phyloP scores from a whole-genome alignment of 1,284 basidiomycete genomes.

The Schizophyllum amplum region DNA sequence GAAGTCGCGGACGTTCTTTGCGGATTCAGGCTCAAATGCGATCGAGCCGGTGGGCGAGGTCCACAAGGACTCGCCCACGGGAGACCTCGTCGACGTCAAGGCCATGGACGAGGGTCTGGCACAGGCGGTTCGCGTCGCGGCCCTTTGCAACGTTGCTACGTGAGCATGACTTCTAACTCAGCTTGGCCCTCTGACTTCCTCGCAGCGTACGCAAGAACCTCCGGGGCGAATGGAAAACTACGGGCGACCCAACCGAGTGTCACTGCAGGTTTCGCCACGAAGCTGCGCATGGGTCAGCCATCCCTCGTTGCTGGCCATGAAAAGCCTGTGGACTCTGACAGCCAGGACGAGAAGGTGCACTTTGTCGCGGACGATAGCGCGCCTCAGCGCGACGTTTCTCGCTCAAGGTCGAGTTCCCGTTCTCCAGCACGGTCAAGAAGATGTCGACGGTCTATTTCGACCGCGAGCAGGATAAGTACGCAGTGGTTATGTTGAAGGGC shows the following conservation, averaged over 20 bases:
- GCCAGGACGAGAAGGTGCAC: slow-evolving; percentile 16
- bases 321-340: background rate
- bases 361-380: slow-evolving; percentile 6
- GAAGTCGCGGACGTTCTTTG: background rate
- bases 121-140: slow-evolving; percentile 22
- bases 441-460: slow-evolving; percentile 40
- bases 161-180: slow-evolving; percentile 13
- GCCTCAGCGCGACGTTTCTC: slow-evolving; percentile 19
- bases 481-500: slow-evolving; percentile 45
- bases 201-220: slow-evolving; percentile 25
- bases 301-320: slow-evolving; percentile 16
- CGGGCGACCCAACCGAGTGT: slow-evolving; percentile 66
- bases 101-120: slow-evolving; percentile 17
- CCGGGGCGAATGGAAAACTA: slow-evolving; percentile 51
- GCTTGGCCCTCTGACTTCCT: background rate
- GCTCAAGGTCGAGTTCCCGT: slow-evolving; percentile 37
- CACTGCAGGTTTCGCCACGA: slow-evolving; percentile 59
- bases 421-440: slow-evolving; percentile 56
- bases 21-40: slow-evolving; percentile 13
- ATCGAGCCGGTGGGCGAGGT: slow-evolving; percentile 23
- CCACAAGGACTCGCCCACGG: slow-evolving; percentile 14
- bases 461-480: slow-evolving; percentile 15
- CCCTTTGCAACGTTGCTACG: slow-evolving; percentile 30
- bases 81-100: slow-evolving; percentile 12
- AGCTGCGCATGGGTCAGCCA: slow-evolving; percentile 22